Evolutionary conservation across 768 basidiomycete species (phyloP), one percentile per base, ranked within the genome.

Genomic region (Leccinum sublutescens): DNA sequence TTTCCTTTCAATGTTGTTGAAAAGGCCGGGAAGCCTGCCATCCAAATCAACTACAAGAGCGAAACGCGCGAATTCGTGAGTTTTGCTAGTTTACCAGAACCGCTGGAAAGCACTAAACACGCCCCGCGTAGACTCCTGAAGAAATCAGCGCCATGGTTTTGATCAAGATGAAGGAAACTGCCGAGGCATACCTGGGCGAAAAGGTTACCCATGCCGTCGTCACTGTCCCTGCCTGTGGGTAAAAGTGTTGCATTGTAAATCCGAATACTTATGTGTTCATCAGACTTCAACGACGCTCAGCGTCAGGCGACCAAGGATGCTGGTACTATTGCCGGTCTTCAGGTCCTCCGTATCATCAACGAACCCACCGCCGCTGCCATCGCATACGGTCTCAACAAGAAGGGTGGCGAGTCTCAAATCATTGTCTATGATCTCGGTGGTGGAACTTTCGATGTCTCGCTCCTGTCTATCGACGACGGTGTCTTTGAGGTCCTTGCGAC

Each of bases 301-400:
- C 93, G 95, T 73, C 96, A 98, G 75, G 96, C 96, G 15, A 98
- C 96, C 77, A 98, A 98, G 80, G 96, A 98, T 70, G 93, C 96
- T 60, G 94, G 95, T 69, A 88, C 88, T 43, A 97, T 98, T 69
- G 91, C 95, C 45, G 95, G 95, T 73, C 89, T 98, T 56, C 85
- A 89, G 67, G 91, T 97, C 60, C 91, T 98, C 73, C 93, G 94
- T 77, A 95, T 98, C 74, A 94, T 98, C 79, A 97, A 98, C 79
- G 94, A 98, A 76, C 93, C 95, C 45, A 97, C 95, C 53, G 94
- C 95, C 50, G 93, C 96, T 67, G 95, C 94, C 59, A 96, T 97
- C 79, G 95, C 95, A 64, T 98, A 98, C 76, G 95, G 95, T 78
- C 88, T 97, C 45, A 95, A 96, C 85, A 95, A 96, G 84, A 92